phyloP scores from a whole-genome alignment of 2,329 filamentous ascomycete species.

The Diaporthe vaccinii region DNA sequence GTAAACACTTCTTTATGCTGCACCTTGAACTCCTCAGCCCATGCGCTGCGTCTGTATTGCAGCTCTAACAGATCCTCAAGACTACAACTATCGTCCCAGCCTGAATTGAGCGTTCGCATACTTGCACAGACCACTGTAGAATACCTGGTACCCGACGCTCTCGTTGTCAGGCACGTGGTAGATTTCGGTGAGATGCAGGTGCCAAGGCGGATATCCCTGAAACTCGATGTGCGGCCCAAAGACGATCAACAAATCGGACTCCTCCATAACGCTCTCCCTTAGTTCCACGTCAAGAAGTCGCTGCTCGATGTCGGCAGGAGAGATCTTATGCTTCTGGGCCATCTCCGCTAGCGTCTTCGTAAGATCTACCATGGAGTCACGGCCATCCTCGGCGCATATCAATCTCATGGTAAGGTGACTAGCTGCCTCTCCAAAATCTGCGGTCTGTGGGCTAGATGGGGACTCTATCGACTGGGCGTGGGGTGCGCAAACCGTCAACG shows the following conservation, averaged over 20 bases:
- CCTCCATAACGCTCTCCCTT: conserved; percentile 81
- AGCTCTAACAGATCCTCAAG: conserved; percentile 28
- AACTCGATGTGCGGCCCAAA: conserved; percentile 89
- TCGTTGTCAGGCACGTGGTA: conserved; percentile 83
- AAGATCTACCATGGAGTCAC: conserved; percentile 93
- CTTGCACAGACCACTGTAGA: conserved; percentile 85
- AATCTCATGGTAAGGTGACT: conserved; percentile 76
- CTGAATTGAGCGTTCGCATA: conserved; percentile 92
- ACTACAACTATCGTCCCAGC: conserved; percentile 71
- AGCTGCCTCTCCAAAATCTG: conserved; percentile 58
- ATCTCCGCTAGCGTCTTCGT: conserved; percentile 96
- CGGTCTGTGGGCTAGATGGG: conserved; percentile 54
- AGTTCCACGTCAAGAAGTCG: conserved; percentile 94
- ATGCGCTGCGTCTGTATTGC: conserved; percentile 33
- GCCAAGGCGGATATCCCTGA: conserved; percentile 96
- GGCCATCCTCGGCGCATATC: conserved; percentile 88
- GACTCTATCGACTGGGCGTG: conserved; percentile 73
- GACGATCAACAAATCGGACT: conserved; percentile 90
- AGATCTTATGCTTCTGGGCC: conserved; percentile 90
- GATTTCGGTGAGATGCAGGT: conserved; percentile 94
- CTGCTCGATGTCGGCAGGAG: conserved; percentile 82
- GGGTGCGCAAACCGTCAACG: conserved; percentile 79
- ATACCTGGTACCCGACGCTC: conserved; percentile 93
- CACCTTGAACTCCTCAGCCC: conserved; percentile 19
- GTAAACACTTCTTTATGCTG: conserved; percentile 35